These are phyloP conservation scores for Alternaria novae-zelandiae DNA, from an alignment of 2,329 filamentous ascomycete genomes.

Conservation along the genomic window DNA sequence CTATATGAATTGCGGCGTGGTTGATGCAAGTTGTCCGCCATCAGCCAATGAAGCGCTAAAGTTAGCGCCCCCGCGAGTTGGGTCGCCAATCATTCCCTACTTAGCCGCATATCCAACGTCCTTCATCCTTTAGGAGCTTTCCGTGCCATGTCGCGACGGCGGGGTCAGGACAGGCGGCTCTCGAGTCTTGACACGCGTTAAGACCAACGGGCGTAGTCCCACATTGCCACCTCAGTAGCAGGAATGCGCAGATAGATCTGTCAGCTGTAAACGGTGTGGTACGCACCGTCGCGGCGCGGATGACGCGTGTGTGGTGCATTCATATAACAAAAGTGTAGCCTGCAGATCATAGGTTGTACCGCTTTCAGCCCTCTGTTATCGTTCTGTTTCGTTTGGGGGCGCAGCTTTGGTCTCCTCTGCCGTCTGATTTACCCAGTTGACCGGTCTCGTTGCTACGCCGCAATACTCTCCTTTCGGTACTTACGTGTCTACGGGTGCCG, in stretches of 20 bases:
- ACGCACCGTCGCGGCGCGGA: conserved; percentile 32
- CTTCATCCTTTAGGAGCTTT: conserved; percentile 13
- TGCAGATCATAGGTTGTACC: conserved; percentile 42
- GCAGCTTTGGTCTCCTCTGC: conserved; percentile 24
- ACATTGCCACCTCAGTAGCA: conserved; percentile 22
- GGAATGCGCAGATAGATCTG: conserved; percentile 6
- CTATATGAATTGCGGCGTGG: conserved; percentile 26
- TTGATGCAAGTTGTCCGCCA: conserved; percentile 11
- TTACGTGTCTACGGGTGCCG: conserved; percentile 9
- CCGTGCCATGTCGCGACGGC: conserved; percentile 27
- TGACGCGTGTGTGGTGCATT: conserved; percentile 32
- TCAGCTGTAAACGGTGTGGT: conserved; percentile 8
- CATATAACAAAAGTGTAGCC: conserved; percentile 41
- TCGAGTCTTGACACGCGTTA: conserved; percentile 23
- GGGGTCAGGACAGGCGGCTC: conserved; percentile 18
- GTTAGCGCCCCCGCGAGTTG: conserved; percentile 22
- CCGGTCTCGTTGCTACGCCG: conserved; percentile 23
- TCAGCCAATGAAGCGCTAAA: conserved; percentile 16
- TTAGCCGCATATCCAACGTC: conserved; percentile 12
- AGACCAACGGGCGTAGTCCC: conserved; percentile 20
- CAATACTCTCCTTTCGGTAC: conserved; percentile 12
- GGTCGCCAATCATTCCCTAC: conserved; percentile 14
- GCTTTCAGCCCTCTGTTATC: conserved; percentile 30
- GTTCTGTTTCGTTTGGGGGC: conserved; percentile 26
- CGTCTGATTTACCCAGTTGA: conserved; percentile 24